Evolutionary conservation across 2,329 filamentous ascomycete species (phyloP).

Genomic region (Ambrosiella beaveri): DNA sequence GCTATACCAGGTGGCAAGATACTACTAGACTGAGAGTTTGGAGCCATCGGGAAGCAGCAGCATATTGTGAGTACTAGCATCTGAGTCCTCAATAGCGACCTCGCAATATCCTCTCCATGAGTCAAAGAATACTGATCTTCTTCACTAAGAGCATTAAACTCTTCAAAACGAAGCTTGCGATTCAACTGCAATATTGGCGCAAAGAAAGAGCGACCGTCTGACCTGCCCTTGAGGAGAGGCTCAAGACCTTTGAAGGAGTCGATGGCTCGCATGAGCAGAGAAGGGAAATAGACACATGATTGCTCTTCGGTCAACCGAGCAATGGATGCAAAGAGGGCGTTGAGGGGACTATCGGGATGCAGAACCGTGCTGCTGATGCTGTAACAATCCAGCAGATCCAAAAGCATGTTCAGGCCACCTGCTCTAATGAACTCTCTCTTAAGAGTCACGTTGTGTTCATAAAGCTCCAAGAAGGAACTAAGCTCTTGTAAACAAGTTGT

Average conservation of each 20-base stretch:
- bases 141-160: constrained; percentile 22
- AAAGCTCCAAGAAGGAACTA: constrained; percentile 56
- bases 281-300: constrained; percentile 65
- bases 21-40: neutral
- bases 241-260: constrained; percentile 49
- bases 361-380: constrained; percentile 57
- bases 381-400: constrained; percentile 70
- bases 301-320: constrained; percentile 54
- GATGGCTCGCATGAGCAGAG: constrained; percentile 59
- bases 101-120: constrained; percentile 60
- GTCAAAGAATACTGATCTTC: constrained; percentile 27
- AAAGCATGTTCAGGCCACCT: constrained; percentile 65
- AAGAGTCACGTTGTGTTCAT: constrained; percentile 57
- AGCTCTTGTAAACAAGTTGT: constrained; percentile 21
- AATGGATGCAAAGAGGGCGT: constrained; percentile 8
- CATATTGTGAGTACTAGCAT: constrained; percentile 36
- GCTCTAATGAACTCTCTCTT: constrained; percentile 58
- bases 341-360: constrained; percentile 16
- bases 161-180: constrained; percentile 17
- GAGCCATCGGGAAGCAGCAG: constrained; percentile 9
- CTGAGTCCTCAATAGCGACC: constrained; percentile 61
- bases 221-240: constrained; percentile 39
- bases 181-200: constrained; percentile 41
- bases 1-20: constrained; percentile 59
- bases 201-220: constrained; percentile 49